Evolutionary conservation across 164 flowering plant species (phyloP).

Genomic region (Nelumbo lutea): DNA sequence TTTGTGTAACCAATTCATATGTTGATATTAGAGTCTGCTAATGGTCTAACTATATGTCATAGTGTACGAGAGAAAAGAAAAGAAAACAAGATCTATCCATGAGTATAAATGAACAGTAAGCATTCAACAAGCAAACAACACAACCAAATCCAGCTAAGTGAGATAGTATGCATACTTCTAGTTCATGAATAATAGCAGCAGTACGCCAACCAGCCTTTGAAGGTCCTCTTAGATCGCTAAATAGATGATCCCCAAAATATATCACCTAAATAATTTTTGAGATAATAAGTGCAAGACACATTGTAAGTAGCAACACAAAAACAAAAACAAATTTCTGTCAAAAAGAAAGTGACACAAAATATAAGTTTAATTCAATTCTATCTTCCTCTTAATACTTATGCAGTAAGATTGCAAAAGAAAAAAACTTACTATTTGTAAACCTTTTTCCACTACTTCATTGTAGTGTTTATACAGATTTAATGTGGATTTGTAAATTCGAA

Average conservation of each 20-base stretch:
- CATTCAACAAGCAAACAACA: conserved; percentile 2
- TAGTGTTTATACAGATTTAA: too few relatives aligned
- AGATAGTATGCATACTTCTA: conserved; percentile 51
- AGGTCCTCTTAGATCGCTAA: conserved; percentile 95
- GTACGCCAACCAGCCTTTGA: conserved; percentile 98
- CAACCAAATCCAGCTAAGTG: background rate
- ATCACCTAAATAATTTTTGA: conserved; percentile 52
- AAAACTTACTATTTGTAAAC: too few relatives aligned
- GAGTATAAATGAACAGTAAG: background rate
- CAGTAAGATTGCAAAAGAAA: too few relatives aligned
- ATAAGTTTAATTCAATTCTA: too few relatives aligned
- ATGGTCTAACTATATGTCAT: too few relatives aligned
- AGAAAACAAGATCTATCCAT: background rate
- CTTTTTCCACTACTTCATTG: too few relatives aligned
- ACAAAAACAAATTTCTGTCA: too few relatives aligned
- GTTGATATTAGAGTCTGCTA: background rate
- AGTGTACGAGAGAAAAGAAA: background rate
- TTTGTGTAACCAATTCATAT: background rate
- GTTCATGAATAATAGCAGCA: conserved; percentile 92
- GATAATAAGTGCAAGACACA: background rate
- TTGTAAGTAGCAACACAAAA: background rate
- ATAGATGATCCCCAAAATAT: conserved; percentile 95
- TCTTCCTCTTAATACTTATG: too few relatives aligned
- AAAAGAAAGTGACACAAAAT: too few relatives aligned
- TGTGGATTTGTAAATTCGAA: too few relatives aligned